Base-by-base conservation (phyloP, 2,329 filamentous ascomycete genomes). In the Trichoderma arundinaceum region DNA sequence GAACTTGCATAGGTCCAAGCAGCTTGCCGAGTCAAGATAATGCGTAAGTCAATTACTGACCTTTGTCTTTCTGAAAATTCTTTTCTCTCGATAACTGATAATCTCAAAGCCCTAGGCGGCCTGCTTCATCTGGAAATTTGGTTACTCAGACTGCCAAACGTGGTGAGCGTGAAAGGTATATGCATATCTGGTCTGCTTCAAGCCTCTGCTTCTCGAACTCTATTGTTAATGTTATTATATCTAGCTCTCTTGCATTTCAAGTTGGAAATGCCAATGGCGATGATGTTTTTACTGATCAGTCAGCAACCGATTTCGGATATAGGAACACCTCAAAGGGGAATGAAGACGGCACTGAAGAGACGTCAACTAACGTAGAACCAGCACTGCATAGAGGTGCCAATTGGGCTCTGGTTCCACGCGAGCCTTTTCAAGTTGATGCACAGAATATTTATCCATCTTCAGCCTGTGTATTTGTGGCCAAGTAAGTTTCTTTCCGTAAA, bases 391-490 rank as follows among this genome's bases (percentile, higher is more conserved):
- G 12, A 0, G 33, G 54, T 4, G 15, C 13, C 38, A 61, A 7
- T 28, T 44, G 48, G 51, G 38, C 52, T 46, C 38, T 64, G 17
- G 10, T 61, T 49, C 48, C 54, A n/a, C 32, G 64, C 3, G 28
- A 54, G 4, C 48, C 64, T 22, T 48, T 60, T 33, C 68, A 61
- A 35, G 73, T 81, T 2, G 83, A 86, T 70, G 82, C 84, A 3
- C 85, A 88, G 71, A 76, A 76, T 0, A 75, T 82, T 41, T 86
- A 84, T 61, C 82, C 85, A 0, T 79, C 85, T 0, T 81, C 80
- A 7, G 83, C 84, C 44, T 89, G 87, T 71, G 80, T 89, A 41
- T 90, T 90, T 70, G 86, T 88, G 43, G 88, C 87, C 38, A 90
- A 90, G 88, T 89, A 80, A 79, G 84, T 79, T 54, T 46, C n/a